These are phyloP conservation scores for Plasmopara viticola DNA, from an alignment of 352 stramenopile species.

Conservation along the genomic window DNA sequence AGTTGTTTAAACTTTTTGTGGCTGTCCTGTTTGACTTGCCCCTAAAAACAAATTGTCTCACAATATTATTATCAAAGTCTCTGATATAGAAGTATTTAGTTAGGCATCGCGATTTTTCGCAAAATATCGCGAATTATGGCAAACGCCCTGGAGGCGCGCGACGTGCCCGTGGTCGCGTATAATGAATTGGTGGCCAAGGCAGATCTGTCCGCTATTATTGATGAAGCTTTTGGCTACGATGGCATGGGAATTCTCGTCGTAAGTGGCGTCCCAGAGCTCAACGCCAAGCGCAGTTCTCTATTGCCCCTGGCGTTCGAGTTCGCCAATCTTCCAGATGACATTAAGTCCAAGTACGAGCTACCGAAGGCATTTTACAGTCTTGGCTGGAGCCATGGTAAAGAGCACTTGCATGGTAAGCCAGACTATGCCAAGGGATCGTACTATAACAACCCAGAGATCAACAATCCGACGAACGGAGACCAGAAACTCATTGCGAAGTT, in stretches of 20 bases:
- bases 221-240: constrained; percentile 84
- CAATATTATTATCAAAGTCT: no score
- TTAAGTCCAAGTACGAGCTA: constrained; percentile 83
- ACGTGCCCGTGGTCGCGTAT: constrained; percentile 66
- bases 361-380: constrained; percentile 90
- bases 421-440: constrained; percentile 94
- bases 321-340: constrained; percentile 66
- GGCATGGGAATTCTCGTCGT: constrained; percentile 89
- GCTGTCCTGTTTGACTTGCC: no score
- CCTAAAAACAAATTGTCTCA: no score
- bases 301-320: constrained; percentile 86
- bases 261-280: constrained; percentile 76
- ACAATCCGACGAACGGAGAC: constrained; percentile 74
- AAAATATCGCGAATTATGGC: neutral
- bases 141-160: constrained; percentile 15
- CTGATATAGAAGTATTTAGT: no score
- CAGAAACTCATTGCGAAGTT: constrained; percentile 68
- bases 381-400: constrained; percentile 95
- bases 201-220: constrained; percentile 45
- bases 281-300: constrained; percentile 58
- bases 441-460: constrained; percentile 95
- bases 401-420: constrained; percentile 89
- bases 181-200: constrained; percentile 39
- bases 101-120: no score
- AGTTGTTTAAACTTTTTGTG: no score